Conservation (phyloP, 192 early-diverging fungal species). For the Coemansia reversa region DNA sequence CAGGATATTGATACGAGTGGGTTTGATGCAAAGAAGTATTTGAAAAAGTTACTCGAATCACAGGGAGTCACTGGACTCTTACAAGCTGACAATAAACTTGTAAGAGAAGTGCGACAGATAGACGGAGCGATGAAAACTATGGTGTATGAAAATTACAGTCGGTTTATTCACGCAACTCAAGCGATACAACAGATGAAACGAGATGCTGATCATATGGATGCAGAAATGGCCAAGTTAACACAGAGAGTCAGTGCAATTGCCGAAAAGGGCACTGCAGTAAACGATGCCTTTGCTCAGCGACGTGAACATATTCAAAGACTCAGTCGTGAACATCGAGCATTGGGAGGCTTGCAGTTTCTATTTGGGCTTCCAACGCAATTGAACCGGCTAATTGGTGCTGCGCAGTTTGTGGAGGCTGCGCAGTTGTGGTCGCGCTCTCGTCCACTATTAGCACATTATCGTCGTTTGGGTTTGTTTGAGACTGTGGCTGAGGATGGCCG, state of each 20-base stretch:
- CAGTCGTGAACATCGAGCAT: slow-evolving; percentile 64
- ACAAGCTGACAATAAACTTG: slow-evolving; percentile 55
- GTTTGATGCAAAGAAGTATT: slow-evolving; percentile 78
- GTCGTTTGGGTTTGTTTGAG: slow-evolving; percentile 71
- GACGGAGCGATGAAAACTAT: slow-evolving; percentile 97
- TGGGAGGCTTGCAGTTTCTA: slow-evolving; percentile 84
- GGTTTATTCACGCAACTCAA: slow-evolving; percentile 93
- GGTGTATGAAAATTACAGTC: slow-evolving; percentile 98
- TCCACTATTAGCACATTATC: slow-evolving; percentile 75
- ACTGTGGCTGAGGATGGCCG: slow-evolving; percentile 79
- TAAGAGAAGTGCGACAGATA: slow-evolving; percentile 75
- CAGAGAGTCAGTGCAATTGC: slow-evolving; percentile 68
- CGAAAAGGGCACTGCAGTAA: slow-evolving; percentile 51
- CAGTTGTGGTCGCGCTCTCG: slow-evolving; percentile 69
- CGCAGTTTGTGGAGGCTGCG: slow-evolving; percentile 73
- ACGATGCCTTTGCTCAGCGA: slow-evolving; percentile 62
- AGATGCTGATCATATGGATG: slow-evolving; percentile 84
- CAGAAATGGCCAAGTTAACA: slow-evolving; percentile 74
- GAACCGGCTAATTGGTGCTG: slow-evolving; percentile 57
- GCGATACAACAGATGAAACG: slow-evolving; percentile 85
- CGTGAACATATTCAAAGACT: slow-evolving; percentile 75
- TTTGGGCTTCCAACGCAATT: slow-evolving; percentile 83
- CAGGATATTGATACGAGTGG: slow-evolving; percentile 69
- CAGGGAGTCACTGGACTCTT: slow-evolving; percentile 69
- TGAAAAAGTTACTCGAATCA: slow-evolving; percentile 72